Conservation (phyloP, 768 basidiomycete species). For the Lactarius sanguifluus region DNA sequence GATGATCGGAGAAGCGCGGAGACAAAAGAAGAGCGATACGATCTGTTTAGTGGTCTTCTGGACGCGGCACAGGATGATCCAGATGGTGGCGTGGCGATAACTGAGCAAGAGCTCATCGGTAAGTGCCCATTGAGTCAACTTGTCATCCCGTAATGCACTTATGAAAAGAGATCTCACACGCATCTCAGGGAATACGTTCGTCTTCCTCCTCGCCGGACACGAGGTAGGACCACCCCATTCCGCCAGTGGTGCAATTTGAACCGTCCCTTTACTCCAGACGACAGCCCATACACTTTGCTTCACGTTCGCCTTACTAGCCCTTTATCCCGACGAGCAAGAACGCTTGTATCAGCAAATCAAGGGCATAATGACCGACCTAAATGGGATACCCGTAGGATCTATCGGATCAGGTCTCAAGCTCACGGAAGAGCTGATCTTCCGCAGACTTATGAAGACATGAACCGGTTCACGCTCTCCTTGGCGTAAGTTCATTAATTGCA, state of each 20-base stretch:
- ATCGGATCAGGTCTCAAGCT: not conserved
- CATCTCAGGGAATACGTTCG: conserved; percentile 34
- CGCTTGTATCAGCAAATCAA: conserved; percentile 40
- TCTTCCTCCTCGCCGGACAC: conserved; percentile 40
- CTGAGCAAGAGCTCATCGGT: conserved; percentile 32
- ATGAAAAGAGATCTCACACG: not conserved
- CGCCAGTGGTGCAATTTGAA: not conserved
- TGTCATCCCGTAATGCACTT: not conserved
- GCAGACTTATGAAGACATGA: conserved; percentile 33
- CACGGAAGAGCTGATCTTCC: not conserved
- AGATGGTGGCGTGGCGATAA: conserved; percentile 23
- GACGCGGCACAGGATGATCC: conserved; percentile 27
- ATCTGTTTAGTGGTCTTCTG: conserved; percentile 34
- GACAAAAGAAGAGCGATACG: conserved; percentile 29
- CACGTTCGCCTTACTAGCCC: conserved; percentile 43
- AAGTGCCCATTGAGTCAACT: not conserved
- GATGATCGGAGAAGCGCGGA: conserved; percentile 21
- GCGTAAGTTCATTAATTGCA: conserved; percentile 20
- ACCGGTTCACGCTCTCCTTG: conserved; percentile 25
- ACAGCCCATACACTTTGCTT: conserved; percentile 41
- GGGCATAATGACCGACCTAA: conserved; percentile 35
- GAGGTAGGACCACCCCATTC: conserved; percentile 29
- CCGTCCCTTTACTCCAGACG: conserved; percentile 33
- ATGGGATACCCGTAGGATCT: conserved; percentile 25
- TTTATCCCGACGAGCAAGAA: conserved; percentile 45